Evolutionary conservation across 2,329 filamentous ascomycete genomes (phyloP), one percentile per base, ranked within the genome.

Genomic region (Xylaria arbuscula): DNA sequence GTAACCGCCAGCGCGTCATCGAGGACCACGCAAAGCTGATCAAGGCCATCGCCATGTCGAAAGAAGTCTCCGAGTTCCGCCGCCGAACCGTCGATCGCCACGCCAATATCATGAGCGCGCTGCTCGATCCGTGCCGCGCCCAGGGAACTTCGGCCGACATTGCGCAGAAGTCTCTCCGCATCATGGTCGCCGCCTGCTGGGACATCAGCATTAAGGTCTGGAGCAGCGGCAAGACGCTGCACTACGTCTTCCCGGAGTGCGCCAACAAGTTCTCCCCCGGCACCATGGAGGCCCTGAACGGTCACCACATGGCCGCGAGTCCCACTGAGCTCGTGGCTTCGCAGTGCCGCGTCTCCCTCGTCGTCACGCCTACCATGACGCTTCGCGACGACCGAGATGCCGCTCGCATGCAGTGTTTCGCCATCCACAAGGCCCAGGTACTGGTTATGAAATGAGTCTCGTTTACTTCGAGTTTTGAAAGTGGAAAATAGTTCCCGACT

Each of bases 221-320:
- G 78, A 73, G 69, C 40, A 76, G 75, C 3, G 72, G 74, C 40
- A 73, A 76, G 70, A 78, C 76, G 0, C 59, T 79, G 1, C 74
- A 78, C 56, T 79, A 73, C 71, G 70, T 69, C 36, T 79, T 79
- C 69, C 74, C 77, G 22, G 74, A 76, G 9, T 76, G 73, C 22
- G 78, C 72, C 7, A 59, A 22, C 58, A 76, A 74, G 64, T 78
- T 73, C 64, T 59, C 69, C 2, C 63, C 65, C 3, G 72, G 65
- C n/a, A 75, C 72, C 17, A 78, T 78, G 77, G 68, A 74, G 9
- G 72, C 76, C 0, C 17, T 77, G 34, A 78, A 78, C 28, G 66
- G 59, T 6, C 66, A 61, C 8, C 70, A 74, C 22, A 58, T 75
- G 19, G 67, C 61, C 9, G n/a, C n/a, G 5, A 56, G 32, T 1